Percentiles rank a stretch among this genome's conserved stretches.
These are phyloP conservation scores for Candida loeiensis DNA, from an alignment of 805 yeast species.

Conservation along the genomic window DNA sequence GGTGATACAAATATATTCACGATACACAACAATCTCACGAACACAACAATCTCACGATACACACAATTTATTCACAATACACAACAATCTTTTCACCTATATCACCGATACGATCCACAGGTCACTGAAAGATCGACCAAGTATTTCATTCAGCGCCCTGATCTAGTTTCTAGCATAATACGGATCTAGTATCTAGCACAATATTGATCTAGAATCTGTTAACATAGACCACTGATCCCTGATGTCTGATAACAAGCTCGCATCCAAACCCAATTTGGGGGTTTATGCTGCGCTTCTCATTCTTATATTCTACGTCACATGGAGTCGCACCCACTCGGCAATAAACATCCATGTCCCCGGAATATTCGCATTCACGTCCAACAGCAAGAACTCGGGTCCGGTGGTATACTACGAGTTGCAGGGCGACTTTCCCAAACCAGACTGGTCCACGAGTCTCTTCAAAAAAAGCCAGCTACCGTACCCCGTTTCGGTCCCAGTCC, in stretches of 20 bases:
- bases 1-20: too few relatives aligned
- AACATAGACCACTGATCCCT: neutral
- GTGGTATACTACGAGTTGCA: conserved; percentile 5
- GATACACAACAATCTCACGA: too few relatives aligned
- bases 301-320: conserved; percentile 1
- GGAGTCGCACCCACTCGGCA: conserved; percentile 1
- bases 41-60: too few relatives aligned
- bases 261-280: neutral
- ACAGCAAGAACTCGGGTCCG: neutral
- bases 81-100: too few relatives aligned
- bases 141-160: too few relatives aligned
- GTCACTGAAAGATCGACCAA: too few relatives aligned
- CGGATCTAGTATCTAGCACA: too few relatives aligned
- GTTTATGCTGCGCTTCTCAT: conserved; percentile 1
- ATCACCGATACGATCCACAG: too few relatives aligned
- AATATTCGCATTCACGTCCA: neutral
- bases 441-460: neutral
- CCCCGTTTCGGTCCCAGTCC: conserved; percentile 2
- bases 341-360: conserved; percentile 3
- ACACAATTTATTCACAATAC: too few relatives aligned
- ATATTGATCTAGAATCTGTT: too few relatives aligned
- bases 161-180: too few relatives aligned
- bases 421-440: neutral
- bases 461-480: neutral
- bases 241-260: neutral